Conservation (phyloP, 2,329 filamentous ascomycete species). For the Aureobasidium sp. region DNA sequence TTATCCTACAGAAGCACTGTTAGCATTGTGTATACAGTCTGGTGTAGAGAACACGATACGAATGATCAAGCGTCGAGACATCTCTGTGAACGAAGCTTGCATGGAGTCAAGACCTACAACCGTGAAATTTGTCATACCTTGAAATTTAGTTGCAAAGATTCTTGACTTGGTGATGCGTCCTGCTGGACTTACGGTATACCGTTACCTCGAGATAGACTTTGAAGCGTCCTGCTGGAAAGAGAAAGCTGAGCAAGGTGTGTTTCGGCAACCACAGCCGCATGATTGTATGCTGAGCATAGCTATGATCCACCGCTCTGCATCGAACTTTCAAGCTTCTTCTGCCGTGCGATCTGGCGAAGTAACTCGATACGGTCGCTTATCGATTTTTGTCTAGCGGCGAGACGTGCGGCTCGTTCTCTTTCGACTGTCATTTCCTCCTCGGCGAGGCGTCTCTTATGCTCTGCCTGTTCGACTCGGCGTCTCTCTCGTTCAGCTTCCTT, state of each 20-base stretch:
- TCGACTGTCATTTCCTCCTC: not conserved
- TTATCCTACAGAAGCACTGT: no score
- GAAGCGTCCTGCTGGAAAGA: not conserved
- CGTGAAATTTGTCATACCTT: not conserved
- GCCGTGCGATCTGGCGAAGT: not conserved
- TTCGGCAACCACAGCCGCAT: not conserved
- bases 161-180: not conserved
- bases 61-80: no score
- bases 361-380: not conserved
- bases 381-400: not conserved
- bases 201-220: not conserved
- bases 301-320: not conserved
- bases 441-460: not conserved
- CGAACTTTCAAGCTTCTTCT: not conserved
- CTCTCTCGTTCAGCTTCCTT: not conserved
- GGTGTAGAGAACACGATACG: no score
- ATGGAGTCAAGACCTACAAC: not conserved
- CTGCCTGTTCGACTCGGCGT: not conserved
- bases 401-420: not conserved
- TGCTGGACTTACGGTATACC: not conserved
- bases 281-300: no score
- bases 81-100: not conserved
- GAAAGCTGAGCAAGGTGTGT: not conserved
- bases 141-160: not conserved
- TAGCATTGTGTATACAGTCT: no score